phyloP scores from a whole-genome alignment of 768 basidiomycete species.

The Hemileccinum rubropunctum region DNA sequence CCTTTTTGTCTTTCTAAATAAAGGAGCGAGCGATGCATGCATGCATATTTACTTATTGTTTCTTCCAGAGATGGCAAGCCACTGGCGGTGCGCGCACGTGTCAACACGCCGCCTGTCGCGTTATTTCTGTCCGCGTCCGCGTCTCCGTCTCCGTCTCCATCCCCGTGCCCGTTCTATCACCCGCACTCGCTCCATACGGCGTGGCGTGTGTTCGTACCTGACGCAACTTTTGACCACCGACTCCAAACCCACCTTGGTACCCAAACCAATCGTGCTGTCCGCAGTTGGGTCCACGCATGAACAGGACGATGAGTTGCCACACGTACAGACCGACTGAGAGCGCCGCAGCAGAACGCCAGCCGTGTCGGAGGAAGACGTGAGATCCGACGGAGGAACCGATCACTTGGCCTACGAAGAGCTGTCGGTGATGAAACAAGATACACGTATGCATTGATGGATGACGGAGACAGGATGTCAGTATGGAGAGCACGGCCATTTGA shows the following conservation, averaged over 20 bases:
- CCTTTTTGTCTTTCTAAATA: no score
- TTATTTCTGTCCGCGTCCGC: not conserved
- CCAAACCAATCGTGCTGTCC: constrained; percentile 52
- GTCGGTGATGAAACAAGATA: not conserved
- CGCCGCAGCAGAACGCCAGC: constrained; percentile 36
- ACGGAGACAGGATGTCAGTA: not conserved
- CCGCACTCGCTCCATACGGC: not conserved
- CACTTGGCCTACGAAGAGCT: constrained; percentile 39
- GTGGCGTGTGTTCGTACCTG: not conserved
- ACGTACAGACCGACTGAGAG: constrained; percentile 35
- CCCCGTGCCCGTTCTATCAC: not conserved
- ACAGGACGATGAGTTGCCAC: constrained; percentile 33
- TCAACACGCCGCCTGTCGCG: not conserved
- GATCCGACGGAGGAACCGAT: constrained; percentile 43
- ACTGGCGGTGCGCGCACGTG: not conserved
- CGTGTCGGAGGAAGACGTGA: constrained; percentile 39
- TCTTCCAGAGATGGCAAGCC: no score
- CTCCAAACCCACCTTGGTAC: constrained; percentile 52
- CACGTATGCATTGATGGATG: no score
- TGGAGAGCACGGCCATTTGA: not conserved
- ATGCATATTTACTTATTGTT: no score
- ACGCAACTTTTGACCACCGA: not conserved
- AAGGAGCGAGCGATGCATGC: no score
- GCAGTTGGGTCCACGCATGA: constrained; percentile 38
- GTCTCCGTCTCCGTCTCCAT: not conserved